Evolutionary conservation across 768 basidiomycete species (phyloP), one percentile per base, ranked within the genome.

Genomic region (Mycena sanguinolenta): DNA sequence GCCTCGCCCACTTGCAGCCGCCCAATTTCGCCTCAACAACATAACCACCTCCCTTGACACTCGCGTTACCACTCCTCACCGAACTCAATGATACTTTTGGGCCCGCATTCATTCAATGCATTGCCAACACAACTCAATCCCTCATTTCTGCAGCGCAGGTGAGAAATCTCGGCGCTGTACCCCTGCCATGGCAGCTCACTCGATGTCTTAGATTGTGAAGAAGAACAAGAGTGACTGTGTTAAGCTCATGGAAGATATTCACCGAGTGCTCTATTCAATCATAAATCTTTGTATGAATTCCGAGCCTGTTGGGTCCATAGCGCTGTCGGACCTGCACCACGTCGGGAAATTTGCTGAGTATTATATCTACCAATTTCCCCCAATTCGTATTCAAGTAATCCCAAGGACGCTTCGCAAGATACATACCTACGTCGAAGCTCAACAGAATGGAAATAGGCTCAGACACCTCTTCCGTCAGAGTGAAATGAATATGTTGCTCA

Each of bases 331-430:
- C 4, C 2, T 63, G 52, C 14, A 53, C 32, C 34, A 63, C n/a
- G 21, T 63, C 34, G 62, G 34, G 4, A 63, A 53, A 50, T 53
- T 63, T 34, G 25, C 62, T 6, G 34, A 63, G 62, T 63, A 63
- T 38, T 34, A 32, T 25, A 23, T 25, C n/a, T 50, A 2, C 2
- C 4, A 25, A 4, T 59, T 59, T 10, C 5, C 14, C 2, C 38
- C 25, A 16, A 25, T 27, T 44, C 4, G 14, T 4, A 25, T 44
- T 7, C 21, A 19, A 25, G 14, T 39, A 5, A 14, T 49, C 59
- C 28, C 28, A n/a, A 61, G 59, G 9, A 61, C 59, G 6, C 27
- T 61, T 10, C 59, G 17, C 59, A 61, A 61, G 46, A 61, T 61
- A 27, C 46, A 61, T 34, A 32, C 46, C 12, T 61, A 46, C 6